Evolutionary conservation across 495 filamentous ascomycete genomes (phyloP).

Genomic region (Wilcoxina mikolae): DNA sequence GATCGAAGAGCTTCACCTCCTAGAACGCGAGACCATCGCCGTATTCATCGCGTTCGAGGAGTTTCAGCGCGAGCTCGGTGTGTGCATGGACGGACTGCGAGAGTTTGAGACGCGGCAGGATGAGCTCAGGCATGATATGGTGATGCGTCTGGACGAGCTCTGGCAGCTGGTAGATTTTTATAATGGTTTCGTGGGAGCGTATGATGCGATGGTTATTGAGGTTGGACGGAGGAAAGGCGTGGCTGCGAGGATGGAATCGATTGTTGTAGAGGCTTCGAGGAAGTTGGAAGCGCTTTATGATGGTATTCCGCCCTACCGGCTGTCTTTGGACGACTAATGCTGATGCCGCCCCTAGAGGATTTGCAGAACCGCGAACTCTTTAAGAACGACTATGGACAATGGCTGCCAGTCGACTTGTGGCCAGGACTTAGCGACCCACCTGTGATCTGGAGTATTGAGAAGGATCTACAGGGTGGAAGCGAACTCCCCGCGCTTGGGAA

Average conservation of each 20-base stretch:
- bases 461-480: constrained; percentile 30
- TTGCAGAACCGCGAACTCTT: constrained; percentile 61
- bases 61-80: constrained; percentile 47
- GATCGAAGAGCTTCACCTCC: constrained; percentile 39
- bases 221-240: constrained; percentile 55
- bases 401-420: constrained; percentile 82
- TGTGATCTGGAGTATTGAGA: constrained; percentile 40
- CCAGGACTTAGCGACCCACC: constrained; percentile 50
- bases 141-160: constrained; percentile 54
- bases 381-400: constrained; percentile 67
- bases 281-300: constrained; percentile 63
- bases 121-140: constrained; percentile 53
- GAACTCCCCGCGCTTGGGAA: constrained; percentile 41
- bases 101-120: constrained; percentile 64
- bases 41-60: constrained; percentile 54
- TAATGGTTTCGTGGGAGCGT: constrained; percentile 66
- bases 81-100: constrained; percentile 52
- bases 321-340: neutral
- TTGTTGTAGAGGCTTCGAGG: constrained; percentile 58
- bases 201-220: constrained; percentile 71
- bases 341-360: constrained; percentile 35
- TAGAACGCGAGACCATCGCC: constrained; percentile 36
- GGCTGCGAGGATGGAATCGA: constrained; percentile 55
- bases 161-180: constrained; percentile 61
- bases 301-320: constrained; percentile 21